phyloP scores from a whole-genome alignment of 164 flowering plant genomes.

The Brasenia schreberi region DNA sequence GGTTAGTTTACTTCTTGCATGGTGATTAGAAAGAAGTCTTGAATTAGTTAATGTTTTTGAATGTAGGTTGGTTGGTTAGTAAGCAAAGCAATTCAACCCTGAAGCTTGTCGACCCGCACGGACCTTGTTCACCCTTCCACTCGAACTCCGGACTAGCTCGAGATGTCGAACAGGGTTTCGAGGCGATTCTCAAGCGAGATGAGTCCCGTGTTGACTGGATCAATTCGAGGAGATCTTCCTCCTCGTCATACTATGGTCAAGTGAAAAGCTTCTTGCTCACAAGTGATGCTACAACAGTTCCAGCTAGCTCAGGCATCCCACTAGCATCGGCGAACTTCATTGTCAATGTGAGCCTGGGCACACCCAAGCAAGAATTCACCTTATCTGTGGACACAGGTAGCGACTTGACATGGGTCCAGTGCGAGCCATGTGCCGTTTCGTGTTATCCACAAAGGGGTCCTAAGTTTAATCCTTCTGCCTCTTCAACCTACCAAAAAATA shows the following conservation, averaged over 20 bases:
- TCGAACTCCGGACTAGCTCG: not conserved
- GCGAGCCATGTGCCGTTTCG: constrained; percentile 6
- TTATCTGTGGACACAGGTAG: constrained; percentile 10
- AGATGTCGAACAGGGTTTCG: constrained; percentile 5
- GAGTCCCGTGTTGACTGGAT: constrained; percentile 3
- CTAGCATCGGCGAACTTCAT: constrained; percentile 3
- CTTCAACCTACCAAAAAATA: constrained; percentile 24
- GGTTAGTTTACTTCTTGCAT: too few species aligned
- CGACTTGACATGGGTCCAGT: constrained; percentile 12
- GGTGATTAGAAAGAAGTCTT: too few species aligned
- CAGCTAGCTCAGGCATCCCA: not conserved
- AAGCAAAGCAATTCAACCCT: constrained; percentile 1
- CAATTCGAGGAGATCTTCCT: not conserved
- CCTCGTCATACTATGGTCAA: not conserved
- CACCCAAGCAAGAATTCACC: constrained; percentile 1
- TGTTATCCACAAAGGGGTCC: constrained; percentile 39
- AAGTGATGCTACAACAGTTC: too few species aligned
- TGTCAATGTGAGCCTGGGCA: constrained; percentile 4
- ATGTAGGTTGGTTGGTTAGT: too few species aligned
- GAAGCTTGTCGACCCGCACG: constrained; percentile 17
- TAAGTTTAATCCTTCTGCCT: constrained; percentile 27
- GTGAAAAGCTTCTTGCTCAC: not conserved
- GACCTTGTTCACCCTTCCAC: constrained; percentile 13
- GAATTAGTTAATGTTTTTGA: too few species aligned
- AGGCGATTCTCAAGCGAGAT: not conserved